A percentile compares a stretch with the other conserved stretches of the same genome.
These are phyloP conservation scores for Dichomitus squalens DNA, from an alignment of 1,284 basidiomycete species.

Conservation along the genomic window DNA sequence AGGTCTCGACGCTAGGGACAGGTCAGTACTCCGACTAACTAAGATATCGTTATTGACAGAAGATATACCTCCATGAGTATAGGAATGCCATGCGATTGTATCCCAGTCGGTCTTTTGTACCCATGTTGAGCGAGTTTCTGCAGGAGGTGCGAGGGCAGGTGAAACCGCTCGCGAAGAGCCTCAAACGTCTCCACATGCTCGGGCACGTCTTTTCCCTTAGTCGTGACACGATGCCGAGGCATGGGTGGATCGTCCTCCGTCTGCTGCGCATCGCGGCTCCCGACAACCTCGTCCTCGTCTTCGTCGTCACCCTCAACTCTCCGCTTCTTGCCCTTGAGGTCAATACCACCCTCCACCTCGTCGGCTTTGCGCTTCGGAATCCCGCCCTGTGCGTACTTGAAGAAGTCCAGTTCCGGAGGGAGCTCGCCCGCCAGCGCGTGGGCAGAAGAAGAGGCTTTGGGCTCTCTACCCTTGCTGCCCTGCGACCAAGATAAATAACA, in stretches of 20 bases:
- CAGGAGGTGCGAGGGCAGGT: conserved; percentile 52
- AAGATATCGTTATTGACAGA: neutral
- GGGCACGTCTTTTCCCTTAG: conserved; percentile 72
- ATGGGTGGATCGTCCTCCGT: conserved; percentile 34
- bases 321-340: conserved; percentile 39
- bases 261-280: conserved; percentile 32
- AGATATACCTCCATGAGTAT: conserved; percentile 66
- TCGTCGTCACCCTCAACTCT: conserved; percentile 34
- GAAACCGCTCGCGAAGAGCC: conserved; percentile 56
- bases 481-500: conserved; percentile 4
- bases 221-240: conserved; percentile 61
- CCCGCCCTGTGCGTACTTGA: conserved; percentile 75
- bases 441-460: conserved; percentile 24
- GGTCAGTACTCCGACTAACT: conserved; percentile 27
- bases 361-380: conserved; percentile 44
- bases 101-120: conserved; percentile 67
- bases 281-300: conserved; percentile 32
- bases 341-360: conserved; percentile 15
- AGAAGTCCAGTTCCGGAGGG: conserved; percentile 85
- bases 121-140: conserved; percentile 62
- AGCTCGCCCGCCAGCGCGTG: conserved; percentile 48
- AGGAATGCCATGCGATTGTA: conserved; percentile 75
- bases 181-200: conserved; percentile 58
- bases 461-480: conserved; percentile 25
- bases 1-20: conserved; percentile 65